phyloP scores from a whole-genome alignment of 805 yeast species.

The Cyberlindnera veronae region DNA sequence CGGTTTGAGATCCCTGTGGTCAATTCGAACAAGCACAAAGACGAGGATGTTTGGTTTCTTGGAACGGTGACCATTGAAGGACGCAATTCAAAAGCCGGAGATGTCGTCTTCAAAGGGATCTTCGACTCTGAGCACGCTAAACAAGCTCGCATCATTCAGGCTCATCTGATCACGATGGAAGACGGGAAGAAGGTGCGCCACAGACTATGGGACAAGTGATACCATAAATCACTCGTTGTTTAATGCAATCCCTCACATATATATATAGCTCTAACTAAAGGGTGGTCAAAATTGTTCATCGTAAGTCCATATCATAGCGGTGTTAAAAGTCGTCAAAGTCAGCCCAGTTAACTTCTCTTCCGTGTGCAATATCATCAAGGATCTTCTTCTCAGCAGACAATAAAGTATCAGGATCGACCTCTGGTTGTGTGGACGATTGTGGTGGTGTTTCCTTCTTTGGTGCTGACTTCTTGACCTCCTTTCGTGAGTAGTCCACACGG shows the following conservation, averaged over 20 bases:
- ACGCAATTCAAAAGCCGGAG: constrained; percentile 14
- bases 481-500: constrained; percentile 3
- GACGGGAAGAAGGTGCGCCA: constrained; percentile 20
- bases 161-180: constrained; percentile 16
- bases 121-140: constrained; percentile 27
- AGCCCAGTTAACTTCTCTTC: constrained; percentile 23
- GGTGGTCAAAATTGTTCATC: too few relatives aligned
- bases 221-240: too few relatives aligned
- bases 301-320: constrained; percentile 8
- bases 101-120: constrained; percentile 24
- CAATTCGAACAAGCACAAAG: constrained; percentile 12
- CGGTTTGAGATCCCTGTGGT: constrained; percentile 22
- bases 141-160: constrained; percentile 23
- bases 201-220: constrained; percentile 20
- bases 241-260: background rate
- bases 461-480: background rate
- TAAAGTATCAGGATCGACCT: background rate
- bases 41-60: constrained; percentile 21
- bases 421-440: background rate
- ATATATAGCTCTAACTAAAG: too few relatives aligned
- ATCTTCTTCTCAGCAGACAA: constrained; percentile 11
- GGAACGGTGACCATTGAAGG: constrained; percentile 21
- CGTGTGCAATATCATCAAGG: constrained; percentile 18
- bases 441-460: background rate
- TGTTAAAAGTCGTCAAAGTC: constrained; percentile 24